A percentile compares a stretch with the other conserved stretches of the same genome.
phyloP scores from a whole-genome alignment of 306 rosid species.

The Quercus mongolica region DNA sequence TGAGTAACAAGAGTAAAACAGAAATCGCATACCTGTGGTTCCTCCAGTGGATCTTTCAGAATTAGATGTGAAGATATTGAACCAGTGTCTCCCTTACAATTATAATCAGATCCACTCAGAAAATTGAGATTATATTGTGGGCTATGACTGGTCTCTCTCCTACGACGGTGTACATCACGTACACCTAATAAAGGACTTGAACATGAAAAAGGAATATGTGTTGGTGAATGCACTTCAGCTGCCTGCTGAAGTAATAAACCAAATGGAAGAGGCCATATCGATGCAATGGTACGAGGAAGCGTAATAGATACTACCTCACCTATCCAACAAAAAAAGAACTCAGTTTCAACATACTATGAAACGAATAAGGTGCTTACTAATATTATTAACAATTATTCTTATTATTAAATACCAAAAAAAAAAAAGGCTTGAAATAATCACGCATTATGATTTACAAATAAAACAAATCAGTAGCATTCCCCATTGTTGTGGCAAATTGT shows the following conservation, averaged over 20 bases:
- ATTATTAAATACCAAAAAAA: neutral
- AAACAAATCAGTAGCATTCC: neutral
- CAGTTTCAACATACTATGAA: slow-evolving; percentile 15
- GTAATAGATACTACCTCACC: slow-evolving; percentile 82
- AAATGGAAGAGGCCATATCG: slow-evolving; percentile 93
- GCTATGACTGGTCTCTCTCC: slow-evolving; percentile 46
- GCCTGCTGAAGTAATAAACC: slow-evolving; percentile 87
- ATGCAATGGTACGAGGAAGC: slow-evolving; percentile 52
- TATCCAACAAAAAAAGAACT: slow-evolving; percentile 31
- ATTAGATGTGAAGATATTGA: slow-evolving; percentile 71
- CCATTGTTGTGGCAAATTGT: neutral
- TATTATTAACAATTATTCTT: too few species aligned
- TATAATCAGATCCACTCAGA: slow-evolving; percentile 38
- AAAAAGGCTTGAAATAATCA: neutral
- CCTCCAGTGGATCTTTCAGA: slow-evolving; percentile 81
- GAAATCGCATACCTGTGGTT: slow-evolving; percentile 53
- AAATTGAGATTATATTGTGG: slow-evolving; percentile 24
- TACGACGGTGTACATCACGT: slow-evolving; percentile 42
- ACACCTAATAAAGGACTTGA: slow-evolving; percentile 58
- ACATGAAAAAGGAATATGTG: slow-evolving; percentile 49
- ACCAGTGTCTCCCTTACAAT: slow-evolving; percentile 56
- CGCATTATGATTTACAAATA: neutral
- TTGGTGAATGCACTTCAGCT: slow-evolving; percentile 45
- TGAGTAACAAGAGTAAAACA: slow-evolving; percentile 17
- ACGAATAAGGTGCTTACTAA: neutral